Evolutionary conservation across 2,329 filamentous ascomycete genomes (phyloP).

Genomic region (Metarhizium album): DNA sequence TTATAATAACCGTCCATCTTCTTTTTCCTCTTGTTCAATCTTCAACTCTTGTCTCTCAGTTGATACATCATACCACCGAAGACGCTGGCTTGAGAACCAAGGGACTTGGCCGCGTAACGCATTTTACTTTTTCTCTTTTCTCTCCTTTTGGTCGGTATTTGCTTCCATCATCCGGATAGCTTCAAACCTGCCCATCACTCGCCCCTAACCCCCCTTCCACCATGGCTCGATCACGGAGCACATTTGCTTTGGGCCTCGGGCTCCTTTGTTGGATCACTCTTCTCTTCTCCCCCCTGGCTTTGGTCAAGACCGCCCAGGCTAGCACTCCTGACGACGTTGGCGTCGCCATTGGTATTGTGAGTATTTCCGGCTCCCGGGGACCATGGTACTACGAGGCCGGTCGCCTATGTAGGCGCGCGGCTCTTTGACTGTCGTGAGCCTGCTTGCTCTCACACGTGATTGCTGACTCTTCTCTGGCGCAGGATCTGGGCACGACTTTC

Average conservation of each 20-base stretch:
- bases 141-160: conserved; percentile 8
- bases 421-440: not conserved
- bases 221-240: conserved; percentile 52
- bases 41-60: too few species aligned
- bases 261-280: conserved; percentile 85
- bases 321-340: conserved; percentile 70
- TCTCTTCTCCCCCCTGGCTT: conserved; percentile 76
- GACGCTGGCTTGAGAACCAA: conserved; percentile 19
- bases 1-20: conserved; percentile 10
- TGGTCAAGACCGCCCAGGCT: conserved; percentile 66
- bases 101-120: conserved; percentile 17
- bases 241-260: conserved; percentile 73
- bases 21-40: too few species aligned
- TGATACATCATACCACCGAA: conserved; percentile 19
- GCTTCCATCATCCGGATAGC: not conserved
- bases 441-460: not conserved
- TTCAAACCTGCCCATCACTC: conserved; percentile 10
- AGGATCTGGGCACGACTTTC: conserved; percentile 80
- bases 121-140: conserved; percentile 10
- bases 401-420: not conserved
- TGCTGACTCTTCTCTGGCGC: conserved; percentile 4
- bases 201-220: conserved; percentile 14
- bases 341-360: conserved; percentile 84
- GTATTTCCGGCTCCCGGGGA: conserved; percentile 18
- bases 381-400: not conserved